These are phyloP conservation scores for Zalaria sp. DNA, from an alignment of 2,329 filamentous ascomycete genomes.

Conservation along the genomic window DNA sequence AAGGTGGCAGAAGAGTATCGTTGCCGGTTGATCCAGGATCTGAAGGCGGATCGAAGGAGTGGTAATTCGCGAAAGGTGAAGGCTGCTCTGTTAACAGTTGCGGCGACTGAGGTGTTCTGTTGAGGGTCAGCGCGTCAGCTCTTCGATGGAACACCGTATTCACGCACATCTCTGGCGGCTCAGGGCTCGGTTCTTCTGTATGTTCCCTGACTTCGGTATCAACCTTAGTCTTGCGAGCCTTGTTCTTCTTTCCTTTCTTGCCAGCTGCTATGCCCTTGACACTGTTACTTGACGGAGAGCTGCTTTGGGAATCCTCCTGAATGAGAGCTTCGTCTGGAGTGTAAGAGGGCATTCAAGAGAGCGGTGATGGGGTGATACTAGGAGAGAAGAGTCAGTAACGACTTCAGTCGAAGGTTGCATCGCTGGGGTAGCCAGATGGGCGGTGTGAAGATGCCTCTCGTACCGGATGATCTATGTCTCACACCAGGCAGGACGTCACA, in stretches of 20 bases:
- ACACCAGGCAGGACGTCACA: not conserved
- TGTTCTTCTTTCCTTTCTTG: constrained; percentile 8
- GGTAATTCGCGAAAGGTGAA: not conserved
- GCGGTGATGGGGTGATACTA: constrained; percentile 1
- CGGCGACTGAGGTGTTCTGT: not conserved
- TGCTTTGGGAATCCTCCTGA: constrained; percentile 6
- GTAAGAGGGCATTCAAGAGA: constrained; percentile 7
- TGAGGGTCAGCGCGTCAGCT: not conserved
- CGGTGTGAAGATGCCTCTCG: too few species aligned
- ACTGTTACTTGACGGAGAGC: constrained; percentile 4
- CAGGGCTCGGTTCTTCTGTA: constrained; percentile 5
- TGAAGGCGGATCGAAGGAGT: too few species aligned
- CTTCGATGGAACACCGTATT: not conserved
- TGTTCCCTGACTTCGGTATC: constrained; percentile 5
- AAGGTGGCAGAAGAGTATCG: not conserved
- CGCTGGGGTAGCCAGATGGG: too few species aligned
- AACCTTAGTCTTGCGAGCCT: constrained; percentile 5
- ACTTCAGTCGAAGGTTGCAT: too few species aligned
- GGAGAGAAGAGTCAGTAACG: not conserved
- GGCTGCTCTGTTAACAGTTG: not conserved
- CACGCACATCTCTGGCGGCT: constrained; percentile 6
- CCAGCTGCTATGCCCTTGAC: constrained; percentile 3
- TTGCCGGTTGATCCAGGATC: not conserved
- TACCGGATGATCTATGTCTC: not conserved
- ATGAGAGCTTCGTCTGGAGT: constrained; percentile 6